Evolutionary conservation across 768 basidiomycete genomes (phyloP).

Genomic region (Lactarius akahatsu): DNA sequence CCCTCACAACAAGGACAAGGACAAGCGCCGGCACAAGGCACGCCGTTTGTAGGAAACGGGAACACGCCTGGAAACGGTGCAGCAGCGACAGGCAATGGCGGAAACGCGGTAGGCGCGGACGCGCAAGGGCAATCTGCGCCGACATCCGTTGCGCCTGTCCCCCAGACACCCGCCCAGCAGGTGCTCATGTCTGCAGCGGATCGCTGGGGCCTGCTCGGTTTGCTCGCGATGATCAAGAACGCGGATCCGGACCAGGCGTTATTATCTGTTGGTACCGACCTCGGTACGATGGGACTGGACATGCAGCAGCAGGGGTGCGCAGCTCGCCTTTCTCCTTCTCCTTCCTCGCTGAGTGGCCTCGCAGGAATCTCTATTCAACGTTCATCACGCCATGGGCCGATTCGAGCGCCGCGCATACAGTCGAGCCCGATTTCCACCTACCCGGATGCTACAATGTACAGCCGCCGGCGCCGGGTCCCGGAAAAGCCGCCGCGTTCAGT

Average conservation of each 20-base stretch:
- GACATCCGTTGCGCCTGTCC: constrained; percentile 38
- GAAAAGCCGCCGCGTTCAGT: constrained; percentile 77
- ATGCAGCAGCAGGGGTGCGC: constrained; percentile 77
- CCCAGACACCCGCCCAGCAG: constrained; percentile 32
- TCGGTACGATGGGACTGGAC: constrained; percentile 87
- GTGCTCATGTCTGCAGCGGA: constrained; percentile 31
- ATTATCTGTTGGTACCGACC: constrained; percentile 81
- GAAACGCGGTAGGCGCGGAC: constrained; percentile 29
- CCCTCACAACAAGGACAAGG: constrained; percentile 35
- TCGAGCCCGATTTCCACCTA: constrained; percentile 88
- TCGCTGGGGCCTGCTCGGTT: constrained; percentile 47
- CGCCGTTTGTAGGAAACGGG: constrained; percentile 26
- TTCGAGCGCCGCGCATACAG: constrained; percentile 71
- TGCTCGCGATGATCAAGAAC: constrained; percentile 81
- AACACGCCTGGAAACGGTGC: constrained; percentile 28
- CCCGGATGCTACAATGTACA: constrained; percentile 90
- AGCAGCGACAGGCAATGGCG: constrained; percentile 22
- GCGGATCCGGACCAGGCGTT: constrained; percentile 78
- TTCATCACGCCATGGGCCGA: constrained; percentile 97
- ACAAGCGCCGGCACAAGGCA: constrained; percentile 14
- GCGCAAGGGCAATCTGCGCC: constrained; percentile 21
- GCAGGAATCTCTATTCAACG: constrained; percentile 77
- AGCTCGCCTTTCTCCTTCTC: too few relatives aligned
- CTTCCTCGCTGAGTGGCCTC: neutral
- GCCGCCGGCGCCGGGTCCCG: constrained; percentile 75